phyloP scores from a whole-genome alignment of 176 grass and related monocot genomes.

The Bromus sterilis region DNA sequence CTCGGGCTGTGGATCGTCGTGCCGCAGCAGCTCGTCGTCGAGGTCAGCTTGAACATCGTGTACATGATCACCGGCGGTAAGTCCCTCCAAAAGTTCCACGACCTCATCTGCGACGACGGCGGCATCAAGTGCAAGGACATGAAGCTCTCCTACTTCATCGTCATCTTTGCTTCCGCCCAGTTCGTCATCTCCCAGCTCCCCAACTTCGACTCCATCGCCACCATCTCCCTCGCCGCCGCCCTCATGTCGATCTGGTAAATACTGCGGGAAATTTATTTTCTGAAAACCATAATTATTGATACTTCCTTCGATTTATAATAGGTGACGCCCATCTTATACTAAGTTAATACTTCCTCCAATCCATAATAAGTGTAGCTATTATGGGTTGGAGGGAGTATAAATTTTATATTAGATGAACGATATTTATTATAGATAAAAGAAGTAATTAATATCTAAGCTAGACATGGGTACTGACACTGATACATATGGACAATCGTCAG shows the following conservation, averaged over 20 bases:
- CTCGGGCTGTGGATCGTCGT: conserved; percentile 38
- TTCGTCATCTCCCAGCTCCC: conserved; percentile 76
- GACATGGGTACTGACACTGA: no score
- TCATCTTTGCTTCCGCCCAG: conserved; percentile 77
- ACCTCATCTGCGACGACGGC: conserved; percentile 38
- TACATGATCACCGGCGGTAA: conserved; percentile 90
- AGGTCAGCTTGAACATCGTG: conserved; percentile 67
- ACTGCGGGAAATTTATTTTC: not conserved
- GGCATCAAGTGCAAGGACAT: conserved; percentile 51
- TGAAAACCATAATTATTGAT: no score
- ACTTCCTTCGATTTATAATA: no score
- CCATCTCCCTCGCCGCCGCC: conserved; percentile 75
- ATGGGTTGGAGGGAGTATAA: no score
- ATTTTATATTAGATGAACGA: no score
- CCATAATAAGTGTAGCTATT: no score
- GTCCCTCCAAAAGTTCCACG: conserved; percentile 77
- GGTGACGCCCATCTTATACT: no score
- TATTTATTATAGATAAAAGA: no score
- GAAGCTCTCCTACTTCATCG: conserved; percentile 78
- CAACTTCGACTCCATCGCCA: conserved; percentile 81
- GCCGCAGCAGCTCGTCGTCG: not conserved
- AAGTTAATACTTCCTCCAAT: no score
- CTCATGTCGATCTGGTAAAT: conserved; percentile 54
- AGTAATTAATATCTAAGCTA: no score
- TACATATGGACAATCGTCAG: not conserved